phyloP scores from a whole-genome alignment of 2,329 filamentous ascomycete genomes.

The Xylaria sp. region DNA sequence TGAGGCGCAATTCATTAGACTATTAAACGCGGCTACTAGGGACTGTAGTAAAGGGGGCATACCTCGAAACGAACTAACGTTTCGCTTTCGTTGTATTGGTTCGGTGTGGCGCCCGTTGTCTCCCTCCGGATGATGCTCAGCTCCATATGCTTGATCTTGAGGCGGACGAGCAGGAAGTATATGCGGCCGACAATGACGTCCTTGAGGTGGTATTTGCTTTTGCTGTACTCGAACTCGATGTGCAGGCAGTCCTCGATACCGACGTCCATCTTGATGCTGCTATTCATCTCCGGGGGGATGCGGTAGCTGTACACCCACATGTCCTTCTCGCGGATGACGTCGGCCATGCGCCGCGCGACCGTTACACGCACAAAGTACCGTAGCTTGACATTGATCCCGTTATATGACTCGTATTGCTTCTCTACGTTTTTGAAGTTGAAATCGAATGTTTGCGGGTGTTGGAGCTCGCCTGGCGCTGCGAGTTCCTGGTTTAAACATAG shows the following conservation, averaged over 20 bases:
- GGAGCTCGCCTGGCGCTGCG: constrained; percentile 94
- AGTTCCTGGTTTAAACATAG: constrained; percentile 97
- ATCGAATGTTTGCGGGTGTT: constrained; percentile 97
- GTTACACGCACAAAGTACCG: constrained; percentile 98
- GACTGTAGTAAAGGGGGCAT: constrained; percentile 30
- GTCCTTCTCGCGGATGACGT: constrained; percentile 98
- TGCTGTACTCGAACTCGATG: constrained; percentile 99
- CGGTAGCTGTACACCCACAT: constrained; percentile 99
- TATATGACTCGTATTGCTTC: constrained; percentile 99
- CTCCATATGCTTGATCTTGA: constrained; percentile 99
- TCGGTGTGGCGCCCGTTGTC: constrained; percentile 94
- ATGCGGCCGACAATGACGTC: constrained; percentile 98
- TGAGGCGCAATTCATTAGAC: constrained; percentile 49
- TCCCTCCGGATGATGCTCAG: constrained; percentile 96
- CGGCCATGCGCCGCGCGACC: constrained; percentile 95
- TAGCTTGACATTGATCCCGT: constrained; percentile 99
- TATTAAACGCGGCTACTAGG: background rate
- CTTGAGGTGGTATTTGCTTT: constrained; percentile 98
- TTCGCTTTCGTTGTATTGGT: constrained; percentile 99
- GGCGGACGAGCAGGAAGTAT: constrained; percentile 94
- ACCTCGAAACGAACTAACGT: constrained; percentile 97
- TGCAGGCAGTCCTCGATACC: constrained; percentile 99
- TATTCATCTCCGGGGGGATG: constrained; percentile 98
- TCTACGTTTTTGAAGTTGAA: constrained; percentile 99
- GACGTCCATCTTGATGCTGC: constrained; percentile 99